phyloP scores from a whole-genome alignment of 257 asterid species.

The Lycium barbarum region DNA sequence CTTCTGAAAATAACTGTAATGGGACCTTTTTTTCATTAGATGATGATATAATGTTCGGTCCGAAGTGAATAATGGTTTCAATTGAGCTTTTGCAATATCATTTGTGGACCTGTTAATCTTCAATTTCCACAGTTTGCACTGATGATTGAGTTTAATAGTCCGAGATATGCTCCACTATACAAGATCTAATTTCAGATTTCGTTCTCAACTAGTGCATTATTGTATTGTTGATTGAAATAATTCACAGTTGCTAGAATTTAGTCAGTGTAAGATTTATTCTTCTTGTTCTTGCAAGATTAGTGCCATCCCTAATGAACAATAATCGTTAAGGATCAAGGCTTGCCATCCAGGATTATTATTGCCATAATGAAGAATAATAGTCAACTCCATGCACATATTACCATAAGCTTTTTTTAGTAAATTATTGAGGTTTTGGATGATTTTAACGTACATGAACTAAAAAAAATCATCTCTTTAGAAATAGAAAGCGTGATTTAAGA shows the following conservation, averaged over 20 bases:
- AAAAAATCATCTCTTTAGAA: not conserved
- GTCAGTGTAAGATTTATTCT: not conserved
- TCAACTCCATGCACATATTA: not conserved
- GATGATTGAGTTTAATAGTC: not conserved
- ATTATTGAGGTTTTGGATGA: not conserved
- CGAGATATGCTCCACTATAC: not conserved
- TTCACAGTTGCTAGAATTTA: not conserved
- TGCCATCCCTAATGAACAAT: not conserved
- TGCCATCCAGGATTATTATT: too few species aligned
- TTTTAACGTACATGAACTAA: not conserved
- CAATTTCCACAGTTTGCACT: not conserved
- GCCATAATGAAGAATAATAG: not conserved
- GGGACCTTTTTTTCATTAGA: not conserved
- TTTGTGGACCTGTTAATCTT: not conserved
- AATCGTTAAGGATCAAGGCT: too few species aligned
- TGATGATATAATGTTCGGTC: not conserved
- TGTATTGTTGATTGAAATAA: not conserved
- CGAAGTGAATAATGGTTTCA: not conserved
- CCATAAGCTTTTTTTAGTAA: not conserved
- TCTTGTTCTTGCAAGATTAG: not conserved
- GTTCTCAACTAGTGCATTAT: not conserved
- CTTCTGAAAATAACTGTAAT: too few species aligned
- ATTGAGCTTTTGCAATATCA: not conserved
- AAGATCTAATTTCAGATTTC: not conserved
- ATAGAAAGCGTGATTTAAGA: not conserved